phyloP scores from a whole-genome alignment of 1,284 basidiomycete genomes.

The Tilletia indica region DNA sequence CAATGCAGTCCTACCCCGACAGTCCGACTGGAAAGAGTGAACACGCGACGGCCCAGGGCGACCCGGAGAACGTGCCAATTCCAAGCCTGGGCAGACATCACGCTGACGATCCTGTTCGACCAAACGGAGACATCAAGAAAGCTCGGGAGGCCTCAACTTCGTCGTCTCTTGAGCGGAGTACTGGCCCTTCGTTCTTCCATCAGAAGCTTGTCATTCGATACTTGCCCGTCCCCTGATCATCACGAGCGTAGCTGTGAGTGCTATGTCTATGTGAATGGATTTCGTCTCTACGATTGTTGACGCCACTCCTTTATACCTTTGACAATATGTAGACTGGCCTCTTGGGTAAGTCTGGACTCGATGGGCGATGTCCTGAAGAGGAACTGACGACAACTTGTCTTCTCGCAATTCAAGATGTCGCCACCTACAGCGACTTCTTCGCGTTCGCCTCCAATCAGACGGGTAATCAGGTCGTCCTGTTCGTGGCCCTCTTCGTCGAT shows the following conservation, averaged over 20 bases:
- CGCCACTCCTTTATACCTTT: not conserved
- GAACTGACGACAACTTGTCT: not conserved
- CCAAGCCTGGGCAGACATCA: too few species aligned
- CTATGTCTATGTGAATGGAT: not conserved
- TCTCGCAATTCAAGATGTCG: not conserved
- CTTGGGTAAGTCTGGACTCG: not conserved
- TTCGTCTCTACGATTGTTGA: not conserved
- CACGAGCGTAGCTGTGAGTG: not conserved
- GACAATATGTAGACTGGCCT: not conserved
- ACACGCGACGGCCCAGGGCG: too few species aligned
- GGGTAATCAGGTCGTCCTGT: slow-evolving; percentile 6
- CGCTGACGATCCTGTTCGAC: too few species aligned
- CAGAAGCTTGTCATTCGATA: not conserved
- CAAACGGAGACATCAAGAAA: too few species aligned
- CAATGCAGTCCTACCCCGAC: too few species aligned
- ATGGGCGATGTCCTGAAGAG: not conserved
- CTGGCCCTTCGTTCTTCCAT: not conserved
- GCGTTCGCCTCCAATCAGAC: slow-evolving; percentile 13
- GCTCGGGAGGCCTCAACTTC: too few species aligned
- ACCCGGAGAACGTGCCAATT: too few species aligned
- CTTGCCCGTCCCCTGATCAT: not conserved
- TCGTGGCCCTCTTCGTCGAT: not conserved
- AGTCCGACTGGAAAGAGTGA: too few species aligned
- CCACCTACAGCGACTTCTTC: slow-evolving; percentile 5
- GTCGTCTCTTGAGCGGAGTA: too few species aligned